These are phyloP conservation scores for Calonectria pteridis DNA, from an alignment of 2,329 filamentous ascomycete species.

Conservation along the genomic window DNA sequence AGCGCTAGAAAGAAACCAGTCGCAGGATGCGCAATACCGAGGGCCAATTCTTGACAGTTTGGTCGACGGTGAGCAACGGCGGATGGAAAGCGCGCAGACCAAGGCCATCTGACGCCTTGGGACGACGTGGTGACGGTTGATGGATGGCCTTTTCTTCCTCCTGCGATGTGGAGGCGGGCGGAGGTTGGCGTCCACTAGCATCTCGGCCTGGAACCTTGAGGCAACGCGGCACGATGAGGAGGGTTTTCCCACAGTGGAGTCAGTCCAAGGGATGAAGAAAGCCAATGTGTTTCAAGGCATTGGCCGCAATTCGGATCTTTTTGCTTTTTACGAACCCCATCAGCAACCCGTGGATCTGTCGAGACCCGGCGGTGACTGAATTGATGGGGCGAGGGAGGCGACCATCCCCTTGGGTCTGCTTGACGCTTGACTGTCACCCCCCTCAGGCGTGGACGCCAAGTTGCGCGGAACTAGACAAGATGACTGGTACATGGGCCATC, in stretches of 20 bases:
- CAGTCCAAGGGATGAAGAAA: not conserved
- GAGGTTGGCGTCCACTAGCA: not conserved
- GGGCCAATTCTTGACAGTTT: not conserved
- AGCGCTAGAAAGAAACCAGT: not conserved
- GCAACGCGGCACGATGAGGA: not conserved
- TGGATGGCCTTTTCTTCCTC: not conserved
- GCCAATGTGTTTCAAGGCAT: not conserved
- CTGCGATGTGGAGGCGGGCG: not conserved
- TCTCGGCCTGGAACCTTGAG: not conserved
- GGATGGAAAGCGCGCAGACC: not conserved
- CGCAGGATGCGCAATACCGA: not conserved
- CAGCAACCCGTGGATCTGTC: not conserved
- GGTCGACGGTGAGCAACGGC: not conserved
- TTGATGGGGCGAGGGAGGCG: not conserved
- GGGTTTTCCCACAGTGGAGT: not conserved
- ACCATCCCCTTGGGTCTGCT: not conserved
- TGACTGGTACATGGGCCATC: not conserved
- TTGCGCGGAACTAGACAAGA: conserved; percentile 2
- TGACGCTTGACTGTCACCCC: not conserved
- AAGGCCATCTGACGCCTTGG: not conserved
- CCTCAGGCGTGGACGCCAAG: not conserved
- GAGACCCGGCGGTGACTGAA: not conserved
- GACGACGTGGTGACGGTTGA: not conserved
- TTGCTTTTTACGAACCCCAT: not conserved
- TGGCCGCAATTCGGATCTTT: not conserved